Base-by-base conservation (phyloP, 495 filamentous ascomycete species). In the Cryomyces minteri region DNA sequence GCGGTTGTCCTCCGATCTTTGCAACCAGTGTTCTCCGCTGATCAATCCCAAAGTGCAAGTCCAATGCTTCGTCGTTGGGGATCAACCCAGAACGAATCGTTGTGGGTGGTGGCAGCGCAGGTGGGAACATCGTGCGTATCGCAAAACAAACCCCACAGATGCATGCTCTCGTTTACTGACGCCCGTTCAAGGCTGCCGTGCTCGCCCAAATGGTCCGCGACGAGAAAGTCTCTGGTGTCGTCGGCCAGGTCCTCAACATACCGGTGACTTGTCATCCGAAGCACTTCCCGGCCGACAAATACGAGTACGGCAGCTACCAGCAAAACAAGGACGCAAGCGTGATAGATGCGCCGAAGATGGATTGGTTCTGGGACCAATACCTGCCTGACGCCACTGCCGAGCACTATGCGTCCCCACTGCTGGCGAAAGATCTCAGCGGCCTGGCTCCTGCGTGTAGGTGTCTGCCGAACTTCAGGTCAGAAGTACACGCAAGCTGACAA, bases 371-470 rank as follows among this genome's bases (percentile, higher is more conserved):
- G 25, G 39, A 53, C 18, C 32, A 34, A 7, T 57, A 58, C 30
- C 47, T 43, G 5, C 51, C 54, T 4, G 11, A 57, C 18, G 43
- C 51, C 14, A 37, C 43, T 12, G 46, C 51, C 8, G 51, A 56
- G 31, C 31, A 42, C 39, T 45, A 44, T 37, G 50, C 55, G 34
- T 56, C 53, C 12, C 53, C 54, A 12, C 41, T 58, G 14, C 51
- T 58, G 5, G 48, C 48, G 4, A 41, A 40, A 32, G 48, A 46
- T 2, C 37, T 52, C 4, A 49, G 34, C 6, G 44, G 45, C 32
- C 50, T 58, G 31, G 54, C 56, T 31, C 54, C 56, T n/a, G 44
- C 56, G 8, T 40, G 56, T 58, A 38, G 49, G 56, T 47, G 31
- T 29, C 5, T 11, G 12, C 40, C 14, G 1, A 25, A 25, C 1